A percentile compares a stretch with the other conserved stretches of the same genome.
Evolutionary conservation across 2,329 filamentous ascomycete genomes (phyloP).

Genomic region (Neonectria ditissima): DNA sequence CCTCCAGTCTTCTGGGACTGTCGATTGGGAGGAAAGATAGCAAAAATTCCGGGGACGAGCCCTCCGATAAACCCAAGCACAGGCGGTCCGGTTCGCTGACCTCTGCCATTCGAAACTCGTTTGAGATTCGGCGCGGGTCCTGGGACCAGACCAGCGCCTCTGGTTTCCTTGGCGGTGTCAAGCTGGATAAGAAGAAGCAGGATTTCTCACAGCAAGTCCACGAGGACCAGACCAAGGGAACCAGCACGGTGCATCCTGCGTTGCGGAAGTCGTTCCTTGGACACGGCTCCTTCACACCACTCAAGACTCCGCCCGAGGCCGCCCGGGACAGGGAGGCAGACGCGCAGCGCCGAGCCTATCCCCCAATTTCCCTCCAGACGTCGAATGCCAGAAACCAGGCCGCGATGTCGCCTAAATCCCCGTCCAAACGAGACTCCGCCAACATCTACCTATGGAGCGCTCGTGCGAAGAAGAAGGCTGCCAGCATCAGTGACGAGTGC

Average conservation of each 20-base stretch:
- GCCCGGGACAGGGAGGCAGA: conserved; percentile 39
- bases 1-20: conserved; percentile 45
- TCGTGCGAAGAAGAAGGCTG: conserved; percentile 32
- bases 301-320: conserved; percentile 42
- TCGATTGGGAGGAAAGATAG: conserved; percentile 31
- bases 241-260: conserved; percentile 50
- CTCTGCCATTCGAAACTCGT: conserved; percentile 50
- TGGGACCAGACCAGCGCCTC: conserved; percentile 47
- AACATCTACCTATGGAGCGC: conserved; percentile 49
- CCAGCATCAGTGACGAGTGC: conserved; percentile 33
- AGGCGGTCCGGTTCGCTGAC: conserved; percentile 54
- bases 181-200: conserved; percentile 55
- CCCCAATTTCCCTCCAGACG: conserved; percentile 53
- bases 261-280: conserved; percentile 46
- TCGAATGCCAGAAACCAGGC: conserved; percentile 43
- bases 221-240: conserved; percentile 42
- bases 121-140: conserved; percentile 51
- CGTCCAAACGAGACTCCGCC: conserved; percentile 46
- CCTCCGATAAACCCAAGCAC: conserved; percentile 38
- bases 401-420: conserved; percentile 44
- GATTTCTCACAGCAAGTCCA: conserved; percentile 47
- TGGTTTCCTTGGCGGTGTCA: conserved; percentile 57
- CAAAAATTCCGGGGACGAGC: conserved; percentile 32
- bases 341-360: conserved; percentile 48
- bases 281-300: conserved; percentile 44